These are phyloP conservation scores for Wickerhamiella slavikovae DNA, from an alignment of 805 yeast genomes.

Conservation along the genomic window DNA sequence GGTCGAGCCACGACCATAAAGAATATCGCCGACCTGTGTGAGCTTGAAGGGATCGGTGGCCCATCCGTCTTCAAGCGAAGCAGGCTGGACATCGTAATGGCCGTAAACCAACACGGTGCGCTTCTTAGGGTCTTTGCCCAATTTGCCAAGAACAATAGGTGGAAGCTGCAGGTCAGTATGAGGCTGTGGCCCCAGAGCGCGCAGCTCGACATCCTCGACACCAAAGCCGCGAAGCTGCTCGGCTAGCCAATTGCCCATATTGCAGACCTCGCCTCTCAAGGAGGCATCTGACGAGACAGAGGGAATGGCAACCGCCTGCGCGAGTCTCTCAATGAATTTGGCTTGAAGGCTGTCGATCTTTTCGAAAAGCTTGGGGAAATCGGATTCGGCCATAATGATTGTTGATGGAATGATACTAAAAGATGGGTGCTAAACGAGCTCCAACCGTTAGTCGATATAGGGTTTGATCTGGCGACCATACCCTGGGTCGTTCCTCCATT, in stretches of 20 bases:
- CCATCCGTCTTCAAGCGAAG: constrained; percentile 87
- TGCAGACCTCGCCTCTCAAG: constrained; percentile 71
- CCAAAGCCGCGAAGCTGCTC: constrained; percentile 52
- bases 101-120: constrained; percentile 86
- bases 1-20: constrained; percentile 86
- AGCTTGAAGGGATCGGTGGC: constrained; percentile 71
- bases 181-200: constrained; percentile 74
- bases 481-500: too few species aligned
- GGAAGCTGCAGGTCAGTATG: constrained; percentile 51
- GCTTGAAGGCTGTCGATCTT: constrained; percentile 62
- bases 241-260: constrained; percentile 69
- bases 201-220: constrained; percentile 62
- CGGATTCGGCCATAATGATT: too few species aligned
- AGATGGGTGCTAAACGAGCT: too few species aligned
- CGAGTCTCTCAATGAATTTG: constrained; percentile 30
- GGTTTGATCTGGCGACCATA: too few species aligned
- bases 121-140: constrained; percentile 63
- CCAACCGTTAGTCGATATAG: too few species aligned
- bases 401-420: too few species aligned
- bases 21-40: constrained; percentile 36
- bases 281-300: constrained; percentile 85
- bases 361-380: constrained; percentile 25
- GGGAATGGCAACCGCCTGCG: constrained; percentile 80
- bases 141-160: constrained; percentile 82
- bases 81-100: constrained; percentile 98